A percentile compares a stretch with the other conserved stretches of the same genome.
Conservation (phyloP, 2,329 filamentous ascomycete species). For the Calonectria henricotiae region DNA sequence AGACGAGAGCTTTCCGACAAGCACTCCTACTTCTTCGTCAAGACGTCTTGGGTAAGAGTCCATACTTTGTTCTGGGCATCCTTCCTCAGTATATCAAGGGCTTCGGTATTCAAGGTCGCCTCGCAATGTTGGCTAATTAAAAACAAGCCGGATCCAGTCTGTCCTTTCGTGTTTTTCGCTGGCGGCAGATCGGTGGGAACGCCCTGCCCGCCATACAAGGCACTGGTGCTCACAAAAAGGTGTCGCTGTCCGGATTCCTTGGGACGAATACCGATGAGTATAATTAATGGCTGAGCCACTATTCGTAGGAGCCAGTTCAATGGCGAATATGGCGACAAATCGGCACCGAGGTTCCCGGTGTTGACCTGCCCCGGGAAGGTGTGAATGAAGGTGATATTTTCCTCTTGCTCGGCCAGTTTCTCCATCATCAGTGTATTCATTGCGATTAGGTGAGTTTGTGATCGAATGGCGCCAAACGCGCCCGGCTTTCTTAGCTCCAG, state of each 20-base stretch:
- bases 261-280: constrained; percentile 48
- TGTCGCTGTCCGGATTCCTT: constrained; percentile 56
- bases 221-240: constrained; percentile 56
- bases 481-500: constrained; percentile 50
- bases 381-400: constrained; percentile 46
- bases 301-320: constrained; percentile 53
- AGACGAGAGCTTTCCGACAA: background rate
- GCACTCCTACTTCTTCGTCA: background rate
- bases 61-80: constrained; percentile 52
- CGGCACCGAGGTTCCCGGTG: constrained; percentile 48
- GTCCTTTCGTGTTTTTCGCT: constrained; percentile 50
- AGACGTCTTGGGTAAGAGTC: constrained; percentile 50
- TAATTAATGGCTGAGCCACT: constrained; percentile 53
- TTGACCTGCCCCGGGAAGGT: constrained; percentile 48
- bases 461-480: constrained; percentile 43
- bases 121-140: constrained; percentile 54
- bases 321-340: constrained; percentile 45
- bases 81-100: constrained; percentile 50
- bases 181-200: constrained; percentile 52
- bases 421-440: constrained; percentile 48
- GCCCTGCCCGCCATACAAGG: constrained; percentile 56
- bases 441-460: constrained; percentile 51
- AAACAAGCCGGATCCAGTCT: constrained; percentile 52
- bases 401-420: constrained; percentile 39
- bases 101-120: constrained; percentile 51